These are phyloP conservation scores for Emydomyces testavorans DNA, from an alignment of 2,329 filamentous ascomycete species.

Conservation along the genomic window DNA sequence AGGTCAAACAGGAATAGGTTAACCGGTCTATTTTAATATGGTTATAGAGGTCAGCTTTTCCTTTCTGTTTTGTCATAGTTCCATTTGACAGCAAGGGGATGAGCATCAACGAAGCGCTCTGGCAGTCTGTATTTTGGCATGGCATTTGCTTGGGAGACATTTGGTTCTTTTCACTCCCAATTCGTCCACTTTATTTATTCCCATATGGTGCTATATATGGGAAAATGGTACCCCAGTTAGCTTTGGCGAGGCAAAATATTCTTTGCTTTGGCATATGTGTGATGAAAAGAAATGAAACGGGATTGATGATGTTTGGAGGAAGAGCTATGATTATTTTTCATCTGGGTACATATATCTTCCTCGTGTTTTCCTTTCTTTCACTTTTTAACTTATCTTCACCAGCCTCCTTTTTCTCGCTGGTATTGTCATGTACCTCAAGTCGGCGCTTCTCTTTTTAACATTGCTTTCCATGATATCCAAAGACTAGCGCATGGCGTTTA, in stretches of 20 bases:
- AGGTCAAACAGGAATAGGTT: constrained; percentile 4
- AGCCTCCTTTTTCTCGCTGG: not conserved
- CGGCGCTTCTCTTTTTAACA: not conserved
- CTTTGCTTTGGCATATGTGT: constrained; percentile 1
- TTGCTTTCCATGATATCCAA: constrained; percentile 12
- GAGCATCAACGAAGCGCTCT: not conserved
- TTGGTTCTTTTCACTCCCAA: not conserved
- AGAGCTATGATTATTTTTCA: constrained; percentile 1
- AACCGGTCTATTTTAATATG: not conserved
- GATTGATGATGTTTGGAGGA: not conserved
- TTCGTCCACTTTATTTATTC: not conserved
- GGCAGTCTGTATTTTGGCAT: not conserved
- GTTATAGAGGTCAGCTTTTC: not conserved
- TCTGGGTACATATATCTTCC: constrained; percentile 1
- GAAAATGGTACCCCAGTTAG: not conserved
- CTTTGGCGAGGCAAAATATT: not conserved
- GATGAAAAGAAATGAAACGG: constrained; percentile 4
- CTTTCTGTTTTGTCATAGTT: not conserved
- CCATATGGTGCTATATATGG: not conserved
- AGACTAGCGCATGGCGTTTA: constrained; percentile 6
- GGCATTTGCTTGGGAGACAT: not conserved
- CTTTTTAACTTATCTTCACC: not conserved
- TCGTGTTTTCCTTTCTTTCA: not conserved
- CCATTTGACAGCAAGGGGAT: not conserved
- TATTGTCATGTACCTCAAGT: not conserved